Conservation (phyloP, 352 stramenopile species). For the Pythium angustatum region DNA sequence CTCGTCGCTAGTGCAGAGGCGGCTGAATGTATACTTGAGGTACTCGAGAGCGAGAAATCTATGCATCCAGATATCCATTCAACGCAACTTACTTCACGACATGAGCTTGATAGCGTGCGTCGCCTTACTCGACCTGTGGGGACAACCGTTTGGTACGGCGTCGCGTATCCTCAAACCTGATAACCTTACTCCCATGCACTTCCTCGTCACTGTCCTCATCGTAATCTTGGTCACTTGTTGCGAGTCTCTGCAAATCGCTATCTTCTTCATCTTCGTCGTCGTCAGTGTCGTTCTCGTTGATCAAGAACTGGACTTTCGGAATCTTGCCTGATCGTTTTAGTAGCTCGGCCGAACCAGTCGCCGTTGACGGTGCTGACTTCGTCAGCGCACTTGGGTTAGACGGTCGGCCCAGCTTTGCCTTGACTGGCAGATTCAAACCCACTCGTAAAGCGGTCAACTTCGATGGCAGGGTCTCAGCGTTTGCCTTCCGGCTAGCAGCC, state of each 20-base stretch:
- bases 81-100: conserved; percentile 1
- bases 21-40: too few species aligned
- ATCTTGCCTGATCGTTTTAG: conserved; percentile 13
- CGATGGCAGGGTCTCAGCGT: neutral
- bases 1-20: too few species aligned
- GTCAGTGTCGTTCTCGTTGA: conserved; percentile 1
- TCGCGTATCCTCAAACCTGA: too few species aligned
- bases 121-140: conserved; percentile 3
- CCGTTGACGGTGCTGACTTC: neutral
- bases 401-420: neutral
- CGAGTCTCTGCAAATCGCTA: conserved; percentile 16
- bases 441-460: neutral
- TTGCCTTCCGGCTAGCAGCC: conserved; percentile 1
- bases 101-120: neutral
- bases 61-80: too few species aligned
- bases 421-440: neutral
- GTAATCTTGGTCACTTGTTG: neutral
- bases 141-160: conserved; percentile 5
- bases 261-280: conserved; percentile 24
- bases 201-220: too few species aligned
- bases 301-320: conserved; percentile 8
- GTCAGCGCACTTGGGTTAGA: conserved; percentile 10
- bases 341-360: neutral
- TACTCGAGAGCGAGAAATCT: too few species aligned
- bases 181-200: too few species aligned